Percentiles rank a stretch among this genome's conserved stretches.
Conservation (phyloP, 139 green algal species). For the Closterium sp. region DNA sequence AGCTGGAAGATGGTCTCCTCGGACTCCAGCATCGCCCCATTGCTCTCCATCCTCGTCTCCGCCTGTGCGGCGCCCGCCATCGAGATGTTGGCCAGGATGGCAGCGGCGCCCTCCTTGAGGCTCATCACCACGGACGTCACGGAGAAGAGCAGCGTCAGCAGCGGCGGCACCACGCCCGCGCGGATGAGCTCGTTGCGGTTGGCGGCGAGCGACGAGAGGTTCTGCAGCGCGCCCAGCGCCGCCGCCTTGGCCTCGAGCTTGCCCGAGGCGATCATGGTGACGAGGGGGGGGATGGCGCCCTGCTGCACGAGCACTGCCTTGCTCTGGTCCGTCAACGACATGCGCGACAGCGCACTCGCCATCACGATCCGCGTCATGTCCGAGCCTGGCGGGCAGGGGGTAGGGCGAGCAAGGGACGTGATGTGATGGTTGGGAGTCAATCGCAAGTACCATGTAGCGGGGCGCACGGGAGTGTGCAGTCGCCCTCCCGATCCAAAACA, state of each 20-base stretch:
- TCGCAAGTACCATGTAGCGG: no score
- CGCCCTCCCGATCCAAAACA: not conserved
- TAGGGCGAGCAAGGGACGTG: no score
- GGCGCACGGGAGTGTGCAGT: no score
- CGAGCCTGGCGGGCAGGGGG: no score
- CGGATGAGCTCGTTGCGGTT: slow-evolving; percentile 24
- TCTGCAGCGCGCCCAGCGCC: slow-evolving; percentile 31
- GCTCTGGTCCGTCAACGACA: slow-evolving; percentile 35
- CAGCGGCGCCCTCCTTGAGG: slow-evolving; percentile 33
- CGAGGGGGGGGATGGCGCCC: slow-evolving; percentile 31
- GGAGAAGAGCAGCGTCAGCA: slow-evolving; percentile 36
- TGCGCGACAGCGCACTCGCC: slow-evolving; percentile 28
- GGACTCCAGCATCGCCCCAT: slow-evolving; percentile 5
- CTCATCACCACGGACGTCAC: slow-evolving; percentile 42
- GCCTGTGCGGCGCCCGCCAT: not conserved
- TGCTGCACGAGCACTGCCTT: slow-evolving; percentile 25
- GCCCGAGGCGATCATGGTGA: slow-evolving; percentile 27
- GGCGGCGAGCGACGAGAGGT: slow-evolving; percentile 20
- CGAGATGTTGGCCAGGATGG: slow-evolving; percentile 27
- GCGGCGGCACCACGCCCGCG: slow-evolving; percentile 26
- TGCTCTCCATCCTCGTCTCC: not conserved
- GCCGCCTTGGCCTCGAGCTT: slow-evolving; percentile 45
- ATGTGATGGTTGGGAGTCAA: no score
- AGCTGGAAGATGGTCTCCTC: slow-evolving; percentile 42
- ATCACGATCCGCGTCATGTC: slow-evolving; percentile 17